These are phyloP conservation scores for Fusarium subtropicale DNA, from an alignment of 2,329 filamentous ascomycete genomes.

Conservation along the genomic window DNA sequence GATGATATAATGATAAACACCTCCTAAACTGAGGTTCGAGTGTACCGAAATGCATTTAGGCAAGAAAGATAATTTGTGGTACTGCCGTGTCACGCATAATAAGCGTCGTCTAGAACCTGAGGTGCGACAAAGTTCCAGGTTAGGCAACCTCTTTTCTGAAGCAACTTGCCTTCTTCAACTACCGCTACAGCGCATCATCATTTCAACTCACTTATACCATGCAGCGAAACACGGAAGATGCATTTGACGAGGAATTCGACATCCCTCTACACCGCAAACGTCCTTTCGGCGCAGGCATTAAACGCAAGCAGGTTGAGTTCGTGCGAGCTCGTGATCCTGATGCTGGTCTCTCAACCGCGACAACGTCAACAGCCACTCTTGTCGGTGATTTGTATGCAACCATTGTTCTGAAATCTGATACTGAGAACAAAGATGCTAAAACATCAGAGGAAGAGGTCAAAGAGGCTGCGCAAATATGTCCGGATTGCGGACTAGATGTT, in stretches of 20 bases:
- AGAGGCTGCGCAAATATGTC: constrained; percentile 46
- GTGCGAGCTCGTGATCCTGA: constrained; percentile 63
- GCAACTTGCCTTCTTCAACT: constrained; percentile 14
- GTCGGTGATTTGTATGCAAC: constrained; percentile 72
- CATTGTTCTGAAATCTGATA: constrained; percentile 65
- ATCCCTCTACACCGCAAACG: constrained; percentile 65
- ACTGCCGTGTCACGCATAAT: background rate
- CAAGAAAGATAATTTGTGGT: background rate
- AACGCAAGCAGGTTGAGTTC: constrained; percentile 66
- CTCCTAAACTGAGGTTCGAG: background rate
- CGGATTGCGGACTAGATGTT: constrained; percentile 53
- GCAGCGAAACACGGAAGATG: constrained; percentile 45
- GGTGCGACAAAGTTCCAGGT: constrained; percentile 6
- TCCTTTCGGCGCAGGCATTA: constrained; percentile 68
- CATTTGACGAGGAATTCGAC: constrained; percentile 54
- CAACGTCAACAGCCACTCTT: constrained; percentile 34
- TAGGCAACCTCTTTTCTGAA: background rate
- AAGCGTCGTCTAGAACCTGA: background rate
- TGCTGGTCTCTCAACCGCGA: constrained; percentile 37
- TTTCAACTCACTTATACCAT: constrained; percentile 34
- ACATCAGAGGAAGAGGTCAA: constrained; percentile 35
- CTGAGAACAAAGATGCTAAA: constrained; percentile 14
- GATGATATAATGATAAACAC: background rate
- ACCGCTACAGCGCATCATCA: background rate
- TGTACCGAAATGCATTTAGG: background rate